Evolutionary conservation across 2,329 filamentous ascomycete genomes (phyloP).

Genomic region (Blastomyces silverae): DNA sequence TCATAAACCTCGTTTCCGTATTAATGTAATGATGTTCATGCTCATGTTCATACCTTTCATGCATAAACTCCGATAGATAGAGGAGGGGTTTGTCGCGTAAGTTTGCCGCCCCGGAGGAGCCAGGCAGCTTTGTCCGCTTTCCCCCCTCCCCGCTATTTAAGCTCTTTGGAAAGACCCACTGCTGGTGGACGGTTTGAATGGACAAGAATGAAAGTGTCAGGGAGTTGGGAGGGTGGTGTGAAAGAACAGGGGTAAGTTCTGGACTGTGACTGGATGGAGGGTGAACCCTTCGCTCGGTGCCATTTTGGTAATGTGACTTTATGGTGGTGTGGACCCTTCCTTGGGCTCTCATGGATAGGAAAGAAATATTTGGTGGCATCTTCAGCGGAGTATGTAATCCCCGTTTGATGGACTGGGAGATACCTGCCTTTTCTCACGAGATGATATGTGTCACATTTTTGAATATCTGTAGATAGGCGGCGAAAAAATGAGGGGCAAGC

Average conservation of each 20-base stretch:
- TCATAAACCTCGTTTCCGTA: neutral
- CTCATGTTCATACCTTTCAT: neutral
- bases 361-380: neutral
- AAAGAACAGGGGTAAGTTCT: slow-evolving; percentile 11
- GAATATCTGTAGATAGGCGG: neutral
- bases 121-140: neutral
- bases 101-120: neutral
- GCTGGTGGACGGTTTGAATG: neutral
- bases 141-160: slow-evolving; percentile 1
- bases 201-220: neutral
- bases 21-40: neutral
- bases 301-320: slow-evolving; percentile 15
- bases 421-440: neutral
- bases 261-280: slow-evolving; percentile 7
- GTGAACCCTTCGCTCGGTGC: slow-evolving; percentile 13
- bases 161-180: neutral
- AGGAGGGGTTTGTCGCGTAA: no score
- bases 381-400: neutral
- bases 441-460: neutral
- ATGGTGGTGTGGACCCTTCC: slow-evolving; percentile 8
- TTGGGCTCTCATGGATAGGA: neutral
- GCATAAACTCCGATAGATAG: neutral
- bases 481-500: neutral
- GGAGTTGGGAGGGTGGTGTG: slow-evolving; percentile 13
- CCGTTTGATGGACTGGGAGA: neutral